Conservation (phyloP, 2,329 filamentous ascomycete species). For the Claviceps digitariae region DNA sequence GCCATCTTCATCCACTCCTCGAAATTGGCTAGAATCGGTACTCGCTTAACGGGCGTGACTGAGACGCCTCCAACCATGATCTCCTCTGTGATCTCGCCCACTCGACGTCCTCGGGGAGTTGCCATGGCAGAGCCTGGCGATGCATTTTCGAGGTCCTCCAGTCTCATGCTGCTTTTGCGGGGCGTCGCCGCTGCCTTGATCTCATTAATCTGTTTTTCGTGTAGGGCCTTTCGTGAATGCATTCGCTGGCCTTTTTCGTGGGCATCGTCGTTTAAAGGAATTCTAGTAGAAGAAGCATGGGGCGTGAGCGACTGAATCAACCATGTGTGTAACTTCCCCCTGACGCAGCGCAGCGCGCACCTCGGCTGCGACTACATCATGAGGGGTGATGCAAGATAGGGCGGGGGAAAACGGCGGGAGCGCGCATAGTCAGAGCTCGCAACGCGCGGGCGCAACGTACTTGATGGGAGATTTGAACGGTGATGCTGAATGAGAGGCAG, state of each 20-base stretch:
- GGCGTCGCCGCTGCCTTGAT: slow-evolving; percentile 61
- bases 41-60: slow-evolving; percentile 90
- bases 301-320: slow-evolving; percentile 1
- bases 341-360: background rate
- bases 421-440: background rate
- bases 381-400: background rate
- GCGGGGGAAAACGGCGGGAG: too few species aligned
- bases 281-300: slow-evolving; percentile 36
- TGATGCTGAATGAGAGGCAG: slow-evolving; percentile 32
- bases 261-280: slow-evolving; percentile 91
- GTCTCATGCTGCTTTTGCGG: slow-evolving; percentile 47
- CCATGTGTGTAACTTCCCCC: background rate
- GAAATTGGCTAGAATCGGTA: slow-evolving; percentile 92
- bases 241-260: slow-evolving; percentile 81
- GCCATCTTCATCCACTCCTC: slow-evolving; percentile 99
- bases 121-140: slow-evolving; percentile 40
- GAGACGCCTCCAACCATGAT: slow-evolving; percentile 58
- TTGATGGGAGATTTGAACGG: slow-evolving; percentile 45
- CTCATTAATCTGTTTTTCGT: slow-evolving; percentile 85
- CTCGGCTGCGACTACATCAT: background rate
- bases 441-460: slow-evolving; percentile 24
- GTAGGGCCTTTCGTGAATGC: slow-evolving; percentile 73
- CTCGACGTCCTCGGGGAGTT: slow-evolving; percentile 32
- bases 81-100: slow-evolving; percentile 37
- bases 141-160: slow-evolving; percentile 44